These are phyloP conservation scores for Gossypium sturtianum DNA, from an alignment of 345 rosid genomes.

Conservation along the genomic window DNA sequence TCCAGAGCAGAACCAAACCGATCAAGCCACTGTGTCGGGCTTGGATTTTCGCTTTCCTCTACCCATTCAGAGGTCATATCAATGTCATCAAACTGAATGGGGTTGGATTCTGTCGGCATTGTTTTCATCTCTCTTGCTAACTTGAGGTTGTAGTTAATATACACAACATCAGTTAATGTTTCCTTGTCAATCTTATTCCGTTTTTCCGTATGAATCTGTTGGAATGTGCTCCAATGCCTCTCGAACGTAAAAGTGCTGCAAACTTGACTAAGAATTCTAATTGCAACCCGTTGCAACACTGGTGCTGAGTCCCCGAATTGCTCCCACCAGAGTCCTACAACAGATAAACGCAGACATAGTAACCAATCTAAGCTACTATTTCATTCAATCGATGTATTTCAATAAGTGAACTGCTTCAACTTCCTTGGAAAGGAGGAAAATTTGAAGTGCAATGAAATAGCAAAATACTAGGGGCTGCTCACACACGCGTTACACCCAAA, in stretches of 20 bases:
- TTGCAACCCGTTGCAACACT: slow-evolving; percentile 72
- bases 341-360: background rate
- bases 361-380: background rate
- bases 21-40: slow-evolving; percentile 83
- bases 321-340: slow-evolving; percentile 91
- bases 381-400: background rate
- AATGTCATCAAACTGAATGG: slow-evolving; percentile 60
- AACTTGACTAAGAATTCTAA: slow-evolving; percentile 78
- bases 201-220: slow-evolving; percentile 73
- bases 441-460: background rate
- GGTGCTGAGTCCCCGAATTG: slow-evolving; percentile 91
- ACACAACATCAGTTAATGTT: slow-evolving; percentile 28
- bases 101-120: slow-evolving; percentile 50
- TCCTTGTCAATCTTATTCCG: slow-evolving; percentile 84
- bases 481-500: background rate
- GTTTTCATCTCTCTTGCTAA: slow-evolving; percentile 49
- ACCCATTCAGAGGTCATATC: slow-evolving; percentile 97
- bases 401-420: background rate
- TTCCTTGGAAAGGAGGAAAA: background rate
- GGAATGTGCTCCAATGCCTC: slow-evolving; percentile 69
- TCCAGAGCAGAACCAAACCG: slow-evolving; percentile 71
- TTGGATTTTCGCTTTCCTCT: slow-evolving; percentile 64
- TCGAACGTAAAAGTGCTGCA: slow-evolving; percentile 75
- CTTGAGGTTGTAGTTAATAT: slow-evolving; percentile 65
- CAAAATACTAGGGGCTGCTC: background rate